Evolutionary conservation across 257 asterid species (phyloP).

Genomic region (Lavandula angustifolia): DNA sequence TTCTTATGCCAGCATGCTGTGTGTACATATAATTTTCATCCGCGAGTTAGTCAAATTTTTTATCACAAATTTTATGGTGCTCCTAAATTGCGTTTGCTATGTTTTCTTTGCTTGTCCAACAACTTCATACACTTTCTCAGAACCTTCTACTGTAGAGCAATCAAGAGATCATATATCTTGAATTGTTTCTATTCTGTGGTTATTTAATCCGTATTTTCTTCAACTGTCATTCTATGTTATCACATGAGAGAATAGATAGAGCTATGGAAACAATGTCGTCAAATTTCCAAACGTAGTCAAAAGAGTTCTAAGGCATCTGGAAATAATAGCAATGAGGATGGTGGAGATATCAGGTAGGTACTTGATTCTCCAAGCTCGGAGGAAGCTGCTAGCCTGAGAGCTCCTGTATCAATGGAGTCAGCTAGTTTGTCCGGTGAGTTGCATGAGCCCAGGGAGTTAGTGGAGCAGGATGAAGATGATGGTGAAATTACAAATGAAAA

Average conservation of each 20-base stretch:
- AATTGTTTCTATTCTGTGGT: background rate
- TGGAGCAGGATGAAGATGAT: conserved; percentile 46
- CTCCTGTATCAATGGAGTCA: conserved; percentile 44
- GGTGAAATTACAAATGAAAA: conserved; percentile 39
- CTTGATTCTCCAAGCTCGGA: conserved; percentile 48
- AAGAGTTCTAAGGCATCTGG: conserved; percentile 47
- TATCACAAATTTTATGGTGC: conserved; percentile 1
- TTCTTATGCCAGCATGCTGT: background rate
- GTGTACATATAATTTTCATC: background rate
- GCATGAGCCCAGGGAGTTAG: conserved; percentile 34
- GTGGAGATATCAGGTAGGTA: conserved; percentile 51
- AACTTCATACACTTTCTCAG: background rate
- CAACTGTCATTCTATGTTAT: conserved; percentile 20
- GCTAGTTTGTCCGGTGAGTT: conserved; percentile 36
- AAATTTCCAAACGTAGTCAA: conserved; percentile 47
- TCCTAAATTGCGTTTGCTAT: background rate
- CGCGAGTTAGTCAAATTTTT: background rate
- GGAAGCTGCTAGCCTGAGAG: conserved; percentile 51
- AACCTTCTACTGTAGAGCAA: too few species aligned
- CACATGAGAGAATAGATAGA: conserved; percentile 65
- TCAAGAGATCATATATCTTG: conserved; percentile 11
- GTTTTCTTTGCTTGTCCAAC: background rate
- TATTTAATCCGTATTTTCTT: conserved; percentile 12
- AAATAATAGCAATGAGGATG: conserved; percentile 45
- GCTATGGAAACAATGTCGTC: conserved; percentile 67